Conservation (phyloP, 108 stramenopile genomes). For the Pseudonitzschia multiseries region DNA sequence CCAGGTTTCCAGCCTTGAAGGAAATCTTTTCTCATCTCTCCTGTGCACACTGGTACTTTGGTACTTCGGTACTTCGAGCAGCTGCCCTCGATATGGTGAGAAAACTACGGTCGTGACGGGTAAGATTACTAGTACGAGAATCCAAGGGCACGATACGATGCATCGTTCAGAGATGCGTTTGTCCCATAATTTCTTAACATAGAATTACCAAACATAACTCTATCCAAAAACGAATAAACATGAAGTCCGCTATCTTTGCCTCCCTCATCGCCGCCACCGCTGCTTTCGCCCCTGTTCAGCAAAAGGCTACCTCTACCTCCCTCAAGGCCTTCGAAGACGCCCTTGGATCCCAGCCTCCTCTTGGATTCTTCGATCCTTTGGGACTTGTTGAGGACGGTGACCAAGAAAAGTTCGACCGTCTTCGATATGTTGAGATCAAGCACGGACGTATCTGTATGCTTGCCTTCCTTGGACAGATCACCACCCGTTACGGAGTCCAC, state of each 20-base stretch:
- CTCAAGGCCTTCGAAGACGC: conserved; percentile 72
- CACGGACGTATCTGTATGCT: conserved; percentile 80
- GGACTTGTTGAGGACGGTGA: conserved; percentile 60
- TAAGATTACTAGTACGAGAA: too few relatives aligned
- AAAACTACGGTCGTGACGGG: too few relatives aligned
- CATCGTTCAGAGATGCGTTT: background rate
- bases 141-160: background rate
- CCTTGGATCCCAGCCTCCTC: conserved; percentile 86
- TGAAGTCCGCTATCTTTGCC: conserved; percentile 66
- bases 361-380: conserved; percentile 90
- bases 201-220: conserved; percentile 6
- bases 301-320: conserved; percentile 40
- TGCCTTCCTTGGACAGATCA: conserved; percentile 68
- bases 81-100: too few relatives aligned
- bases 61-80: too few relatives aligned
- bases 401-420: conserved; percentile 58
- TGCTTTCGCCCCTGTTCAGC: conserved; percentile 61
- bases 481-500: conserved; percentile 51
- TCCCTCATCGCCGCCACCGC: conserved; percentile 60
- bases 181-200: background rate
- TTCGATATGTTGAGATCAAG: conserved; percentile 68
- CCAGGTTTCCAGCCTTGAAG: too few relatives aligned
- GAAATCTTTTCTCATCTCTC: too few relatives aligned
- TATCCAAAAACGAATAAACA: conserved; percentile 19
- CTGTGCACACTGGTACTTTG: too few relatives aligned